Evolutionary conservation across 192 early-diverging fungal genomes (phyloP).

Genomic region (Allomyces javanicus): DNA sequence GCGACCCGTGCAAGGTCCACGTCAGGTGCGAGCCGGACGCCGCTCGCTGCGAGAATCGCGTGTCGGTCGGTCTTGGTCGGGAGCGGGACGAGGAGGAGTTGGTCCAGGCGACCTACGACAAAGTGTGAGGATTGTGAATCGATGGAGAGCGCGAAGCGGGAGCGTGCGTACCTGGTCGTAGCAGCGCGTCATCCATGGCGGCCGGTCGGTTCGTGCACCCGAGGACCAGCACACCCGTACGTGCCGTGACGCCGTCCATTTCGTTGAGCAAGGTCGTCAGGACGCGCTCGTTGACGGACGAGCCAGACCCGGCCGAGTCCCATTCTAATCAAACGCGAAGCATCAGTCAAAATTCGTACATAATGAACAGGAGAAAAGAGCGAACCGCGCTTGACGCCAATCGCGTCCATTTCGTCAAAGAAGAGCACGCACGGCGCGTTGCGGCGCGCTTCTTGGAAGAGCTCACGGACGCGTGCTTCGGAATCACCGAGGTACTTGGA

Average conservation of each 20-base stretch:
- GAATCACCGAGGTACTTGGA: conserved; percentile 93
- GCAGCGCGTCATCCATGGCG: conserved; percentile 66
- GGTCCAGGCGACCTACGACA: conserved; percentile 60
- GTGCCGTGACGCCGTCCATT: conserved; percentile 88
- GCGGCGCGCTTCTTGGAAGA: conserved; percentile 64
- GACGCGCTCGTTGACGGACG: conserved; percentile 72
- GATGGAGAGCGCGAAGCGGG: background rate
- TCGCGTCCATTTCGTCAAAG: conserved; percentile 83
- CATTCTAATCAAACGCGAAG: conserved; percentile 10
- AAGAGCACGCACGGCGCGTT: conserved; percentile 84
- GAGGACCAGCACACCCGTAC: conserved; percentile 65
- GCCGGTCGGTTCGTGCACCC: conserved; percentile 81
- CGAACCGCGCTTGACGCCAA: conserved; percentile 61
- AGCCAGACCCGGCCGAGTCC: conserved; percentile 29
- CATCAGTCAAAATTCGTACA: background rate
- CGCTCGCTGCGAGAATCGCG: conserved; percentile 49
- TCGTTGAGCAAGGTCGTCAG: conserved; percentile 90
- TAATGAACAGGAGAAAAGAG: background rate
- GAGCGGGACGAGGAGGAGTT: conserved; percentile 49
- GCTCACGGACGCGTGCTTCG: conserved; percentile 50
- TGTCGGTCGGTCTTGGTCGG: conserved; percentile 33
- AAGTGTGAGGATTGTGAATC: conserved; percentile 1
- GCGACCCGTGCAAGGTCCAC: conserved; percentile 31
- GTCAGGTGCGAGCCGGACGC: conserved; percentile 33
- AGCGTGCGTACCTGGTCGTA: conserved; percentile 36